Percentiles rank a stretch among this genome's conserved stretches.
Evolutionary conservation across 352 stramenopile species (phyloP).

Genomic region (Globisporangium lucens): DNA sequence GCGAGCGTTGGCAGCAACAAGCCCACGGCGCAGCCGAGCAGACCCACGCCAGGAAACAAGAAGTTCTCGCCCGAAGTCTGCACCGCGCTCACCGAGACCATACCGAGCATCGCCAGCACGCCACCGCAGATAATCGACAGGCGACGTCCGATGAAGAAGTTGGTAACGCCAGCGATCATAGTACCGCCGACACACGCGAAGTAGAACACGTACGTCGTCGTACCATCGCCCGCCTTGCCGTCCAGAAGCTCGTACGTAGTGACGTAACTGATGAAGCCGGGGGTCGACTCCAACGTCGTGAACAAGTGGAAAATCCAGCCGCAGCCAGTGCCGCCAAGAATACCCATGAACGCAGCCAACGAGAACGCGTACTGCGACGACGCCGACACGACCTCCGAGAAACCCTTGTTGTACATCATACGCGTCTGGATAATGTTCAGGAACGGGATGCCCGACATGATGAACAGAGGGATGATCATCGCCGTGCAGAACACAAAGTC

Average conservation of each 20-base stretch:
- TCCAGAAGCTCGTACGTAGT: constrained; percentile 71
- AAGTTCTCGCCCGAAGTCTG: constrained; percentile 50
- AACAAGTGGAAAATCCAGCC: constrained; percentile 84
- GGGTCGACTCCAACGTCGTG: constrained; percentile 64
- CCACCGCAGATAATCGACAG: constrained; percentile 72
- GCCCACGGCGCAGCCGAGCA: constrained; percentile 56
- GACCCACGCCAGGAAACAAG: constrained; percentile 56
- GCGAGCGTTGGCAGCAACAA: constrained; percentile 70
- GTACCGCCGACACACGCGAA: constrained; percentile 45
- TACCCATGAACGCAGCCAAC: constrained; percentile 72
- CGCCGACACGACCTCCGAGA: constrained; percentile 80
- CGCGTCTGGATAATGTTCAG: constrained; percentile 86
- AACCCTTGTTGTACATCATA: constrained; percentile 92
- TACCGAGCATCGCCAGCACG: constrained; percentile 62
- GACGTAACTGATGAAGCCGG: constrained; percentile 75
- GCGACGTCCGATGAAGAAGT: constrained; percentile 73
- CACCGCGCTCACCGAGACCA: constrained; percentile 65
- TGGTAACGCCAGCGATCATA: constrained; percentile 50
- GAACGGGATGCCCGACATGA: constrained; percentile 83
- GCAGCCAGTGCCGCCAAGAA: constrained; percentile 61
- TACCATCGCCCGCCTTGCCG: constrained; percentile 54
- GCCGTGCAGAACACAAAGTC: constrained; percentile 77
- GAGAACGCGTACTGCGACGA: constrained; percentile 87
- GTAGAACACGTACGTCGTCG: constrained; percentile 73
- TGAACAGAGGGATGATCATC: constrained; percentile 73